Base-by-base conservation (phyloP, 306 rosid genomes). In the Glycine soja region DNA sequence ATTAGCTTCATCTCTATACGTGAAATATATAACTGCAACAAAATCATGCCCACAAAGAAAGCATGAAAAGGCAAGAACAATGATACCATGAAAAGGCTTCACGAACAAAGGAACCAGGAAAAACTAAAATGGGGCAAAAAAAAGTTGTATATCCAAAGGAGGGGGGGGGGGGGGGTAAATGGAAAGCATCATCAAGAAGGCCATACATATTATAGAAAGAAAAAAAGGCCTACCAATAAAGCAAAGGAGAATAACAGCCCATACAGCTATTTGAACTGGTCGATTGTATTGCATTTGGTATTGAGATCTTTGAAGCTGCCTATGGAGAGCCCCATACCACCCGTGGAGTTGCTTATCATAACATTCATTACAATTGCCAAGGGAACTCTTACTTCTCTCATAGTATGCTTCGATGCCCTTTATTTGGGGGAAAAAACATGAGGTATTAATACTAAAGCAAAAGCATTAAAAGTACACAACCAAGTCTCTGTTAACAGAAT, bases 271-370 rank as follows among this genome's bases (percentile, higher is more conserved):
- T 77, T 88, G 94, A 78, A 87, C 86, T 69, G 92, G 90, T 63
- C 97, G 86, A 79, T 94, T 88, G 85, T 95, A 90, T 73, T 89
- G 98, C 90, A 95, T 84, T 81, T 88, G 91, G 80, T 95, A 95
- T 81, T 90, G 96, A 88, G 93, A 95, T 82, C 98, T 88, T 79
- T 92, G 99, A 88, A 95, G 88, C 81, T 84, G 94, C 72, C 99
- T 90, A 78, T 88, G 94, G 18, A 95, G 70, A 62, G 97, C 97
- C 59, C 97, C 98, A 53, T 90, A 86, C 99, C 99, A 95, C 75
- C 98, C 98, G 54, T 92, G 74, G 65, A 93, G 86, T 81, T 90
- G 94, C 87, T 93, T 95, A 71, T 90, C 92, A 56, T 90, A 93
- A 78, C 81, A 89, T 70, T 89, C 93, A 80, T 92, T 94, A 45